Evolutionary conservation across 768 basidiomycete genomes (phyloP).

Genomic region (Lactarius sp.): DNA sequence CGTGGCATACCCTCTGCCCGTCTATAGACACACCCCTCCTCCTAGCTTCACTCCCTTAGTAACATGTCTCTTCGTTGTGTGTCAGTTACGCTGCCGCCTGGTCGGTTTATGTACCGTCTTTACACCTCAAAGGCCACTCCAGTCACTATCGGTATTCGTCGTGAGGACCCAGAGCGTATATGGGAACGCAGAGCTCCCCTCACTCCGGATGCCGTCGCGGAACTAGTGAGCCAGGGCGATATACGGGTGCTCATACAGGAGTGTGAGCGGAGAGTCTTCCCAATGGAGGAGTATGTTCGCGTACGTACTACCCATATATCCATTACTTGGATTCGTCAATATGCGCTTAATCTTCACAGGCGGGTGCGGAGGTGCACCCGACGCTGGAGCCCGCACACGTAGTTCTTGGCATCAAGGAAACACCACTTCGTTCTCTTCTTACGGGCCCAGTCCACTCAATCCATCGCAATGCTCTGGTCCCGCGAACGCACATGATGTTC

Average conservation of each 20-base stretch:
- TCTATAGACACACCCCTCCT: not conserved
- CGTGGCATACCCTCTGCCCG: not conserved
- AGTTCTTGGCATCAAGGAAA: constrained; percentile 86
- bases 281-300: constrained; percentile 55
- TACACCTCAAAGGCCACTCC: constrained; percentile 8
- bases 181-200: constrained; percentile 88
- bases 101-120: not conserved
- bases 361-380: constrained; percentile 63
- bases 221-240: constrained; percentile 50
- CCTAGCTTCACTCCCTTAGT: not conserved
- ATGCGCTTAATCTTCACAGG: constrained; percentile 40
- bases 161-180: constrained; percentile 73
- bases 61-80: constrained; percentile 21
- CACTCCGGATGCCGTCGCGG: constrained; percentile 66
- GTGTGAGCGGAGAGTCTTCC: constrained; percentile 72
- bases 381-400: constrained; percentile 64
- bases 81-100: constrained; percentile 6
- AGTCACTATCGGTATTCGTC: constrained; percentile 53
- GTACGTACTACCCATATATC: constrained; percentile 38
- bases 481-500: constrained; percentile 84
- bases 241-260: constrained; percentile 70
- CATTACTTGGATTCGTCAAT: not conserved
- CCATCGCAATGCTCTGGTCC: constrained; percentile 27
- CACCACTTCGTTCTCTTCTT: constrained; percentile 59
- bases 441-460: constrained; percentile 38